Conservation (phyloP, 2,329 filamentous ascomycete species). For the Diaporthe ilicicola region DNA sequence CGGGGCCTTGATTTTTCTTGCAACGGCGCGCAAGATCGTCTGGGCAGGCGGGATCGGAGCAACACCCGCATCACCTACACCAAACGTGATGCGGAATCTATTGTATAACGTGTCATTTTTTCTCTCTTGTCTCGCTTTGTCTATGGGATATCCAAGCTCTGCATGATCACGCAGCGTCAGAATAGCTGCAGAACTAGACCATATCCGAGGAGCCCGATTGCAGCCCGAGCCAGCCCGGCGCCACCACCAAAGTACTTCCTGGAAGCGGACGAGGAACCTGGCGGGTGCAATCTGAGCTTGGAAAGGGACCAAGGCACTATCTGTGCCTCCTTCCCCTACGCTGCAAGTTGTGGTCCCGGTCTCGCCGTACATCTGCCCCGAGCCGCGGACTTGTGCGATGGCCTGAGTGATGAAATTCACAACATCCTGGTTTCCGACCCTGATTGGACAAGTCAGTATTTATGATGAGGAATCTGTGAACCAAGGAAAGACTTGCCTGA, state of each 20-base stretch:
- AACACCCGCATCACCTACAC: neutral
- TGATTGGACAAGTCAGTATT: neutral
- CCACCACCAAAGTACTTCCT: neutral
- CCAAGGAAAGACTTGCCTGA: neutral
- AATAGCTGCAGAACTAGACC: neutral
- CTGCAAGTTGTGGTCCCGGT: neutral
- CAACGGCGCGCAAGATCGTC: neutral
- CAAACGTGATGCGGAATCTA: neutral
- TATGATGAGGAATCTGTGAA: neutral
- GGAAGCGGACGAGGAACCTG: neutral
- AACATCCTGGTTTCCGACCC: neutral
- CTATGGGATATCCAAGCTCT: neutral
- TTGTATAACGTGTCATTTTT: neutral
- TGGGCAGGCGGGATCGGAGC: neutral
- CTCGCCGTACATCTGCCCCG: neutral
- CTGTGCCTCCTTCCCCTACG: neutral
- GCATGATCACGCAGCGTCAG: neutral
- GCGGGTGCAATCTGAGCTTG: constrained; percentile 7
- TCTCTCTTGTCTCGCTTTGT: neutral
- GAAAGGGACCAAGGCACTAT: constrained; percentile 6
- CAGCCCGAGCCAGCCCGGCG: neutral
- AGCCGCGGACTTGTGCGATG: neutral
- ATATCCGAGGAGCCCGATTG: neutral
- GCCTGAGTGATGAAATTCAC: neutral
- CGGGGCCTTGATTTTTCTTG: neutral